phyloP scores from a whole-genome alignment of 2,329 filamentous ascomycete species.

The Venturia asperata region DNA sequence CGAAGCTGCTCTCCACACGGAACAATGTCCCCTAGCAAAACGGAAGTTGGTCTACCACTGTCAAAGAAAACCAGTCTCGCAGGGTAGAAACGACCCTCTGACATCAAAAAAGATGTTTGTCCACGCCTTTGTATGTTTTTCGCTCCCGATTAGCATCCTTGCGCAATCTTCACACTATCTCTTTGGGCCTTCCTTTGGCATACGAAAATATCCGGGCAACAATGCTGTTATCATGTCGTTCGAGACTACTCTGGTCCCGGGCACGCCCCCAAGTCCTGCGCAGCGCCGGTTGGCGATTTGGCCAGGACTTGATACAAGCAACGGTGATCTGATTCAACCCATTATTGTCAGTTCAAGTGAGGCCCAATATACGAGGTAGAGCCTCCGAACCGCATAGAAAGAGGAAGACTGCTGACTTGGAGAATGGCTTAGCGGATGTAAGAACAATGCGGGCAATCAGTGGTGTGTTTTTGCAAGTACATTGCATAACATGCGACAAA shows the following conservation, averaged over 20 bases:
- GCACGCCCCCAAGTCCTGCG: constrained; percentile 9
- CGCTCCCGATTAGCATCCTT: not conserved
- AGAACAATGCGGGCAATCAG: not conserved
- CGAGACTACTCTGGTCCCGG: constrained; percentile 16
- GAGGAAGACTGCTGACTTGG: not conserved
- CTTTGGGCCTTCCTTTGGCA: constrained; percentile 2
- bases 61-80: too few species aligned
- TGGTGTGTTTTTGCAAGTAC: constrained; percentile 18
- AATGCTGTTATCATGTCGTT: constrained; percentile 10
- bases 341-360: constrained; percentile 15
- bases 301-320: constrained; percentile 15
- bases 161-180: constrained; percentile 9
- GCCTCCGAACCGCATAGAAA: not conserved
- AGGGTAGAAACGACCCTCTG: too few species aligned
- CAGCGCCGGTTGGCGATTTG: constrained; percentile 14
- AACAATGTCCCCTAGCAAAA: too few species aligned
- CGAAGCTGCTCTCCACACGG: too few species aligned
- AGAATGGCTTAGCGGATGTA: not conserved
- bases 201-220: constrained; percentile 10
- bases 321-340: constrained; percentile 16
- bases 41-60: too few species aligned
- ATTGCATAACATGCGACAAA: constrained; percentile 13
- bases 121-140: not conserved
- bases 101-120: not conserved
- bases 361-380: not conserved